Base-by-base conservation (phyloP, 2,329 filamentous ascomycete genomes). In the Neofusicoccum sp. region DNA sequence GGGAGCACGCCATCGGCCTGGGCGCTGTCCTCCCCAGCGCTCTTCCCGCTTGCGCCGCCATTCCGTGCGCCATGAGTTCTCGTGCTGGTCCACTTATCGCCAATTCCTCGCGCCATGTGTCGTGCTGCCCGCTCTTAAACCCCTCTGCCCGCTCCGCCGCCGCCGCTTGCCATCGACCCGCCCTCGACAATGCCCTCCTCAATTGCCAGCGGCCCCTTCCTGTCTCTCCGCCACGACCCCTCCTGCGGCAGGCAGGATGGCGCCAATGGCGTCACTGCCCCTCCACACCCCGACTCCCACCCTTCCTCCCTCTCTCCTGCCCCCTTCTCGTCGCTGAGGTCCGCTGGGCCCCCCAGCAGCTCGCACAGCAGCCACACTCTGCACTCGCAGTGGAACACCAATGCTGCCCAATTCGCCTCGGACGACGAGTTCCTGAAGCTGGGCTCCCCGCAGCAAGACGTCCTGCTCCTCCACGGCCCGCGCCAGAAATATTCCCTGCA, bases 361-460 rank as follows among this genome's bases (percentile, higher is more conserved):
- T 34, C 57, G 4, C 57, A 51, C 16, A 41, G 36, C 34, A 44
- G 26, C 26, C 26, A 43, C 56, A 24, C 38, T 16, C 8, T 24
- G 30, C 9, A 49, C 12, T 24, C 28, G 8, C 30, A 31, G 9
- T 24, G 24, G 20, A 11, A 40, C 24, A 40, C 9, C 56, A 47
- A 58, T 31, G 57, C 41, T 28, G 6, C 28, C 7, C 54, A 47
- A 8, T 45, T 36, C 30, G 36, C 41, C 4, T n/a, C 30, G n/a
- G 47, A 53, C 47, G 58, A 61, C 31, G 48, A 54, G 3, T 54
- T 54, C 33, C 38, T 61, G 6, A 49, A 49, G 45, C 48, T 61
- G 14, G 58, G 48, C 14, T 20, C 75, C 73, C 57, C 59, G 3
- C 49, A 48, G 26, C 59, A 61, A 20, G 45, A 56, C 11, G 43